A percentile compares a stretch with the other conserved stretches of the same genome.
These are phyloP conservation scores for Gossypium arboreum DNA, from an alignment of 345 rosid genomes.

Conservation along the genomic window DNA sequence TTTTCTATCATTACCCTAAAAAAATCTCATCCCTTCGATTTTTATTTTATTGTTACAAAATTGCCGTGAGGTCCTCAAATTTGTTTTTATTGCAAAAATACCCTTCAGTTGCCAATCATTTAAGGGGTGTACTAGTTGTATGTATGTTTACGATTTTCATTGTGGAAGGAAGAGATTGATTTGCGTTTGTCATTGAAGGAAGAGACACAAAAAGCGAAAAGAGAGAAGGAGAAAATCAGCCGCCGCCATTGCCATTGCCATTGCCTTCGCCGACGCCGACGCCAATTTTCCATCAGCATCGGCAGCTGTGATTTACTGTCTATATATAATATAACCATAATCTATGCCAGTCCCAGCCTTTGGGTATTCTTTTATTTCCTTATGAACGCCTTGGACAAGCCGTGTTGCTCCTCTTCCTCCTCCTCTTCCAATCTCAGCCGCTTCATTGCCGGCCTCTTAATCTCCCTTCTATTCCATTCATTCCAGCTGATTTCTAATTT, in stretches of 20 bases:
- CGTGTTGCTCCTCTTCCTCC: conserved; percentile 22
- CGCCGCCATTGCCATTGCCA: background rate
- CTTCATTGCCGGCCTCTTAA: conserved; percentile 52
- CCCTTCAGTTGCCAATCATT: background rate
- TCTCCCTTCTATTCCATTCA: conserved; percentile 47
- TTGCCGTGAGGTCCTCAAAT: background rate
- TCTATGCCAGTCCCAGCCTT: conserved; percentile 5
- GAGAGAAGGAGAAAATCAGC: background rate
- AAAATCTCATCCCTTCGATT: background rate
- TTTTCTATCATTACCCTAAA: background rate
- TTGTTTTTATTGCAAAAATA: background rate
- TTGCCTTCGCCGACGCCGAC: background rate
- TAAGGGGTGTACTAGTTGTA: background rate
- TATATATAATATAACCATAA: background rate
- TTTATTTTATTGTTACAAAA: background rate
- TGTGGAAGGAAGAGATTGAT: background rate
- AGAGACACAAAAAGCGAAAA: background rate
- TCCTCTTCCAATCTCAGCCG: conserved; percentile 48
- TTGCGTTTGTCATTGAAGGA: background rate
- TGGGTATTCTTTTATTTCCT: conserved; percentile 14
- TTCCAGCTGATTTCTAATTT: conserved; percentile 56
- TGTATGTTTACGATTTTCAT: background rate
- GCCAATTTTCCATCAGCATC: background rate
- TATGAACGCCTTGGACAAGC: conserved; percentile 52
- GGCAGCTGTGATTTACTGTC: background rate